phyloP scores from a whole-genome alignment of 257 asterid species.

The Henckelia pumila region DNA sequence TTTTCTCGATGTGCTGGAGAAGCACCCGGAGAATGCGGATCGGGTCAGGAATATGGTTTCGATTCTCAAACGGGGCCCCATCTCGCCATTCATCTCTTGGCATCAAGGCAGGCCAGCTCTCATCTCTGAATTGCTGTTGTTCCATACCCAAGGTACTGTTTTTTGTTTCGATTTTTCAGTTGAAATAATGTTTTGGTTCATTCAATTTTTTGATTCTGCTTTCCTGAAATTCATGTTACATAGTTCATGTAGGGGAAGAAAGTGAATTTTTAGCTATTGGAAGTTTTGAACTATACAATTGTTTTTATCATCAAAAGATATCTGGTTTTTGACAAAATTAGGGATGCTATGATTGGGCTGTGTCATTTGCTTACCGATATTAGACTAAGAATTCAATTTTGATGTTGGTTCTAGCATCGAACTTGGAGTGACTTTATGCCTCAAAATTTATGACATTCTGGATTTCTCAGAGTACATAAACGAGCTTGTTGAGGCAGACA shows the following conservation, averaged over 20 bases:
- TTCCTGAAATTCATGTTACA: neutral
- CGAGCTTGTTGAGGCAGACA: conserved; percentile 76
- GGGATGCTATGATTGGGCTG: too few species aligned
- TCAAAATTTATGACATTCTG: conserved; percentile 5
- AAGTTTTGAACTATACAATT: too few species aligned
- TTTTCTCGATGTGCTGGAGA: conserved; percentile 80
- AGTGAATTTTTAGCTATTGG: too few species aligned
- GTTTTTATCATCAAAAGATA: too few species aligned
- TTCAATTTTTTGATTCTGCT: neutral
- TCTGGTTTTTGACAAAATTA: too few species aligned
- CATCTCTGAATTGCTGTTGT: conserved; percentile 54
- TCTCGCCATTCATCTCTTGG: conserved; percentile 45
- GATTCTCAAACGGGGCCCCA: conserved; percentile 68
- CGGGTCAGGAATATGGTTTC: conserved; percentile 84
- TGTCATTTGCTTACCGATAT: neutral
- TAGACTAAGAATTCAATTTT: conserved; percentile 2
- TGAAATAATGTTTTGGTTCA: neutral
- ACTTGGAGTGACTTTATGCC: conserved; percentile 5
- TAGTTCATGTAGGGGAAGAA: too few species aligned
- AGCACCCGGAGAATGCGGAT: conserved; percentile 88
- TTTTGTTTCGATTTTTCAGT: neutral
- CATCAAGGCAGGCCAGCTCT: conserved; percentile 64
- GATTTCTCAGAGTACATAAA: conserved; percentile 60
- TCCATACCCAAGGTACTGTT: conserved; percentile 65
- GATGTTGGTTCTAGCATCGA: neutral